Evolutionary conservation across 306 rosid species (phyloP).

Genomic region (Cucumis melo): DNA sequence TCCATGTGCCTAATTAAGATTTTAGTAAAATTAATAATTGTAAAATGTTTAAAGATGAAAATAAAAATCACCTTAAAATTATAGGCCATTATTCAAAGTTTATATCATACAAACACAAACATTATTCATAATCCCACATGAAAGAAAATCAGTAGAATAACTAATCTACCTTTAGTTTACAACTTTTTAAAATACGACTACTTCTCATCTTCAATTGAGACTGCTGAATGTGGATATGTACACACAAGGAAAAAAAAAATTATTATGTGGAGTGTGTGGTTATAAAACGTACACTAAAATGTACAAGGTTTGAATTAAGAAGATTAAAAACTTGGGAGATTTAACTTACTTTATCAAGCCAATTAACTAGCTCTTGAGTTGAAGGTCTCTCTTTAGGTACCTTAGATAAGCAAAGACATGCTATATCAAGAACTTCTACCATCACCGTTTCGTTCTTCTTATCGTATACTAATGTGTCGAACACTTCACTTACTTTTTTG

Average conservation of each 20-base stretch:
- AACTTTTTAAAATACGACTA: background rate
- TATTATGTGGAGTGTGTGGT: background rate
- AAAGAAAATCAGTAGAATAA: background rate
- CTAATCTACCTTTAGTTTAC: background rate
- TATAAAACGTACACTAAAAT: background rate
- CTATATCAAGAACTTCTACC: constrained; percentile 19
- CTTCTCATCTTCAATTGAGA: background rate
- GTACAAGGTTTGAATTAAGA: background rate
- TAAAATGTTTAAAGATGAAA: background rate
- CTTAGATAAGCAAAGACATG: constrained; percentile 31
- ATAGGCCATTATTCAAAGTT: background rate
- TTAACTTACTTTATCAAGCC: constrained; percentile 18
- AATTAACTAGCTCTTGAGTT: constrained; percentile 31
- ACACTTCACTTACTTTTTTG: constrained; percentile 17
- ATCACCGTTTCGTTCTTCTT: constrained; percentile 23
- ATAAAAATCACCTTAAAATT: background rate
- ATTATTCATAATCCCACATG: background rate
- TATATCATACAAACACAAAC: background rate
- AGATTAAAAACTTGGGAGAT: background rate
- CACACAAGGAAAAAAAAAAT: background rate
- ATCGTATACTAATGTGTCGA: constrained; percentile 28
- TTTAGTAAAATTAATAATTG: too few relatives aligned
- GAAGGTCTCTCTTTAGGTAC: constrained; percentile 36
- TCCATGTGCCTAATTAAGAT: too few relatives aligned
- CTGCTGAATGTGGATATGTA: background rate